phyloP scores from a whole-genome alignment of 2,329 filamentous ascomycete genomes.

The Cladosporium austrohemisphaericum region DNA sequence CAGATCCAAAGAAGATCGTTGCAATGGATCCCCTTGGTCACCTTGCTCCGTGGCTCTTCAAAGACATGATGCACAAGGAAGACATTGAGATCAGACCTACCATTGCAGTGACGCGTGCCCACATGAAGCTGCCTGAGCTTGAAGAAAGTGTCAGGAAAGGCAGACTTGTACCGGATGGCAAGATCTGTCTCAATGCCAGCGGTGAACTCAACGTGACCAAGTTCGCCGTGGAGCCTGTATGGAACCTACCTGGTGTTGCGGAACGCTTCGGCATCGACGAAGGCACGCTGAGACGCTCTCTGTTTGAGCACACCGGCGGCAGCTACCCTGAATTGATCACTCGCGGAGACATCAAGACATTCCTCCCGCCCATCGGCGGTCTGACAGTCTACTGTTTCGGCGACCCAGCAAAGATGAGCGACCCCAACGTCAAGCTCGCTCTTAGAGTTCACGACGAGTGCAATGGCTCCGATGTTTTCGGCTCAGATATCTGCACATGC shows the following conservation, averaged over 20 bases:
- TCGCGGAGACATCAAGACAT: conserved; percentile 88
- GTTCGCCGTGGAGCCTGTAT: conserved; percentile 88
- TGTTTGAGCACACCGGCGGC: conserved; percentile 94
- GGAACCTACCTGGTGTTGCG: conserved; percentile 61
- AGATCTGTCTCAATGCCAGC: conserved; percentile 78
- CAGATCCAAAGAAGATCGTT: conserved; percentile 87
- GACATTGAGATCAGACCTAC: conserved; percentile 83
- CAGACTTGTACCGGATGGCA: conserved; percentile 74
- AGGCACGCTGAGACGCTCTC: conserved; percentile 73
- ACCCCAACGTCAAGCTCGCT: conserved; percentile 74
- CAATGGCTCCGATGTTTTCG: conserved; percentile 96
- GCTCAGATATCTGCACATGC: conserved; percentile 96
- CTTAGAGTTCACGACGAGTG: conserved; percentile 85
- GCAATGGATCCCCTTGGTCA: conserved; percentile 96
- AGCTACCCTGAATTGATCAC: conserved; percentile 97
- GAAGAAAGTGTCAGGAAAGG: conserved; percentile 81
- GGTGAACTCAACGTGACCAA: conserved; percentile 94
- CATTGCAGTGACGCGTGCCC: conserved; percentile 80
- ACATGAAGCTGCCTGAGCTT: conserved; percentile 95
- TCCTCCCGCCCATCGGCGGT: conserved; percentile 91
- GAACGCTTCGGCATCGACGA: conserved; percentile 96
- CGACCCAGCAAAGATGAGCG: conserved; percentile 88
- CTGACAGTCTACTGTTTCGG: conserved; percentile 97
- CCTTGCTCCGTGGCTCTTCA: conserved; percentile 77
- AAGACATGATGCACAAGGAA: conserved; percentile 71